Evolutionary conservation across 2,329 filamentous ascomycete genomes (phyloP).

Genomic region (Claviceps humidiphila): DNA sequence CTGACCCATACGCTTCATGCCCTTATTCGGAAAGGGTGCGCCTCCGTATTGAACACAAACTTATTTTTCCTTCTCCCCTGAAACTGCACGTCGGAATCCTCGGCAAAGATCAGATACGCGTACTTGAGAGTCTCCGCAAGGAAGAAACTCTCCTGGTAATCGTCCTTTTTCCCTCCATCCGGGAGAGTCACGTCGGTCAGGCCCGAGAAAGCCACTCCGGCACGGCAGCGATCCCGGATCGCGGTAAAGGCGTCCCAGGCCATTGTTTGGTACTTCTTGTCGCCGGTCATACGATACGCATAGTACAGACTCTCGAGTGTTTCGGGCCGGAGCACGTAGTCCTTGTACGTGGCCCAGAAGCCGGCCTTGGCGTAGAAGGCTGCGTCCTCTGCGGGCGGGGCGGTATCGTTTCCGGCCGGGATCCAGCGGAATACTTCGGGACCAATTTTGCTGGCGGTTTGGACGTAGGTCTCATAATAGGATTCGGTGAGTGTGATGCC

Average conservation of each 20-base stretch:
- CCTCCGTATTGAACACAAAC: constrained; percentile 39
- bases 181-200: constrained; percentile 51
- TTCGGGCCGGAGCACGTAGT: constrained; percentile 64
- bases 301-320: constrained; percentile 81
- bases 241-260: constrained; percentile 65
- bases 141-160: constrained; percentile 78
- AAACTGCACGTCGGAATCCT: constrained; percentile 42
- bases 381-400: constrained; percentile 31
- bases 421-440: constrained; percentile 60
- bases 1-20: not conserved
- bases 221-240: constrained; percentile 50
- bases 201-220: constrained; percentile 52
- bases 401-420: constrained; percentile 26
- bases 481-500: constrained; percentile 58
- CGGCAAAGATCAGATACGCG: constrained; percentile 55
- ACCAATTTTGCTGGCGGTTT: constrained; percentile 59
- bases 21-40: constrained; percentile 26
- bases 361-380: constrained; percentile 58
- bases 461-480: constrained; percentile 63
- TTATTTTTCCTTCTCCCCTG: constrained; percentile 31
- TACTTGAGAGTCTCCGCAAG: constrained; percentile 86
- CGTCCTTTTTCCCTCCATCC: constrained; percentile 45
- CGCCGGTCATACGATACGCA: constrained; percentile 65
- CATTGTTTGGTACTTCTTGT: constrained; percentile 68
- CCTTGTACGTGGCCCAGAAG: constrained; percentile 4